Percentiles rank a stretch among this genome's conserved stretches.
These are phyloP conservation scores for Corniculantispora saksenae DNA, from an alignment of 2,329 filamentous ascomycete species.

Conservation along the genomic window DNA sequence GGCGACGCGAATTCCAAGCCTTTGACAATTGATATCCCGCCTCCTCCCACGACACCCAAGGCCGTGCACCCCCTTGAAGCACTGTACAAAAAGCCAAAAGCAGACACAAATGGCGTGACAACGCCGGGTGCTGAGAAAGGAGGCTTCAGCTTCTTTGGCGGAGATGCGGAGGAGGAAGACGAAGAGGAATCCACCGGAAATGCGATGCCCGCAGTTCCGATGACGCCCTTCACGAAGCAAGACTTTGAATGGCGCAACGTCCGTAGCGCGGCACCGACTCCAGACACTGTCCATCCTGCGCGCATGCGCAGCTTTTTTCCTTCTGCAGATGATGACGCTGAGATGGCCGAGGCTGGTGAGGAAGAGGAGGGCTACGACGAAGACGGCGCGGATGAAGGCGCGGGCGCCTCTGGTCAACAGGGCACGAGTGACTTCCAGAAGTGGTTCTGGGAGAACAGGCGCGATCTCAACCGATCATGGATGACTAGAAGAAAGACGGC, in stretches of 20 bases:
- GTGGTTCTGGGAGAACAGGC: constrained; percentile 68
- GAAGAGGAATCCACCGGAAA: constrained; percentile 38
- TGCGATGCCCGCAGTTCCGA: constrained; percentile 51
- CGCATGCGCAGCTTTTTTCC: constrained; percentile 60
- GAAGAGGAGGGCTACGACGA: constrained; percentile 26
- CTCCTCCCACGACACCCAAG: constrained; percentile 47
- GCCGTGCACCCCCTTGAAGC: constrained; percentile 85
- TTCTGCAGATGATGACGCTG: constrained; percentile 45
- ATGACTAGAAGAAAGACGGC: constrained; percentile 63
- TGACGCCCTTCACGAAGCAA: constrained; percentile 80
- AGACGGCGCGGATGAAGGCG: neutral
- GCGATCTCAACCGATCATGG: constrained; percentile 66
- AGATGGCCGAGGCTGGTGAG: constrained; percentile 29
- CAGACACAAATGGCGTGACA: constrained; percentile 38
- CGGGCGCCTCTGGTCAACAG: constrained; percentile 22
- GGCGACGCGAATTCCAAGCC: constrained; percentile 46
- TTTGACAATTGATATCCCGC: constrained; percentile 58
- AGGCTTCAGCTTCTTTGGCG: constrained; percentile 77
- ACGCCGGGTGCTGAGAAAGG: constrained; percentile 40
- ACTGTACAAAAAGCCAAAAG: constrained; percentile 76
- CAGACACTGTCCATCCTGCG: constrained; percentile 81
- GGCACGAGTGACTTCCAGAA: constrained; percentile 59
- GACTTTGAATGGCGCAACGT: constrained; percentile 74
- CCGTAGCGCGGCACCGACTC: constrained; percentile 91
- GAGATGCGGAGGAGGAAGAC: constrained; percentile 45